Base-by-base conservation (phyloP, 352 stramenopile species). In the Phytophthora cryptogea region DNA sequence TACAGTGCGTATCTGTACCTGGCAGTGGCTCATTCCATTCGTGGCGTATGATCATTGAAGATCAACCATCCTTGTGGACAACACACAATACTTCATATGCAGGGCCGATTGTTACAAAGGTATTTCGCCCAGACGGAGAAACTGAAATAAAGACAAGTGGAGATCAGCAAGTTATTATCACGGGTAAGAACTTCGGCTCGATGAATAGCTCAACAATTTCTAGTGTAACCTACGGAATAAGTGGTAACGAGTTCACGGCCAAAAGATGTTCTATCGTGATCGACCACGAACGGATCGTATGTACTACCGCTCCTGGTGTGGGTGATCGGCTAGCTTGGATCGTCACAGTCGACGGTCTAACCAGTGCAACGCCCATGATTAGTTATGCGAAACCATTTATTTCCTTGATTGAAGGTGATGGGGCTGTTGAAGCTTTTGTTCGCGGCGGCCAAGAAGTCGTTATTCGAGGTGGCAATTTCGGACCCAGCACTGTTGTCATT, bases 401-500 rank as follows among this genome's bases (percentile, higher is more conserved):
- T 27, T 45, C 48, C 0, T 66, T 62, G 1, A 74, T 86, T 30
- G 40, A 37, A 10, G 78, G 78, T 0, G 66, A 72, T 1, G 78
- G 78, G 0, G 71, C 66, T 0, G 42, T 13, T 0, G 63, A 80
- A 40, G 76, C 68, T 5, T 47, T 59, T 11, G 59, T 74, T 28
- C 37, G 68, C 54, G 82, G 82, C 11, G 66, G 66, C 0, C 74
- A 91, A 37, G 26, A 45, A 8, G 54, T 91, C 3, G 32, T 70
- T 23, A 17, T 91, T 13, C 44, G 52, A 0, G 82, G 82, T 23
- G 74, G 66, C 1, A 89, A 91, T 60, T 91, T 91, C 49, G 82
- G 82, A 8, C 72, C 74, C 14, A 77, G 50, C 52, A 7, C 51
- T 26, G 54, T 78, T 0, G 32, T 50, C 5, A 66, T 91, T 37